A percentile compares a stretch with the other conserved stretches of the same genome.
These are phyloP conservation scores for Coemansia pectinata DNA, from an alignment of 192 early-diverging fungal species.

Conservation along the genomic window DNA sequence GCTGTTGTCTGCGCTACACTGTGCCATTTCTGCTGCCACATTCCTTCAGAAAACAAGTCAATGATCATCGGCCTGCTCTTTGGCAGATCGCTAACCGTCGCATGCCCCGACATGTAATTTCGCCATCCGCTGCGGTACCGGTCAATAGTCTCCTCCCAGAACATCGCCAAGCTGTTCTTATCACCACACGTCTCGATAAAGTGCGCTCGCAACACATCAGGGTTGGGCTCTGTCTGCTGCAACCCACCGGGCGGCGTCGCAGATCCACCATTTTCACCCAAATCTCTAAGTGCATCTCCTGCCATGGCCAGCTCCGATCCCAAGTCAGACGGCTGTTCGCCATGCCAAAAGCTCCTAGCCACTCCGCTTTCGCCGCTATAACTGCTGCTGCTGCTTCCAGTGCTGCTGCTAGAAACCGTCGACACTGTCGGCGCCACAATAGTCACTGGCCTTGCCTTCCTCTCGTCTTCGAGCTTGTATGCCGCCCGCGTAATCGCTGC, in stretches of 20 bases:
- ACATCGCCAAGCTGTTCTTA: conserved; percentile 58
- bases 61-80: conserved; percentile 34
- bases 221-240: conserved; percentile 46
- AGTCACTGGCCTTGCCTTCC: conserved; percentile 1
- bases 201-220: conserved; percentile 59
- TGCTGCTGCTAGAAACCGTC: not conserved
- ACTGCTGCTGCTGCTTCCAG: not conserved
- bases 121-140: conserved; percentile 46
- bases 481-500: conserved; percentile 43
- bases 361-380: conserved; percentile 1
- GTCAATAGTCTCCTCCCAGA: conserved; percentile 62
- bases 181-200: conserved; percentile 68
- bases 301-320: not conserved
- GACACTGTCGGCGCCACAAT: not conserved
- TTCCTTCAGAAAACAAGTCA: conserved; percentile 41
- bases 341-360: not conserved
- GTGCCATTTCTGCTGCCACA: conserved; percentile 26
- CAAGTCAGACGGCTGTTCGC: not conserved
- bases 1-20: not conserved
- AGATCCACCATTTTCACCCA: conserved; percentile 12
- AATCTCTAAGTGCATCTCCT: not conserved
- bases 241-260: conserved; percentile 24
- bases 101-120: not conserved
- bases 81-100: conserved; percentile 16
- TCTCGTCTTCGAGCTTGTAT: not conserved